These are phyloP conservation scores for Daucus carota DNA, from an alignment of 129 eudicot species.

Conservation along the genomic window DNA sequence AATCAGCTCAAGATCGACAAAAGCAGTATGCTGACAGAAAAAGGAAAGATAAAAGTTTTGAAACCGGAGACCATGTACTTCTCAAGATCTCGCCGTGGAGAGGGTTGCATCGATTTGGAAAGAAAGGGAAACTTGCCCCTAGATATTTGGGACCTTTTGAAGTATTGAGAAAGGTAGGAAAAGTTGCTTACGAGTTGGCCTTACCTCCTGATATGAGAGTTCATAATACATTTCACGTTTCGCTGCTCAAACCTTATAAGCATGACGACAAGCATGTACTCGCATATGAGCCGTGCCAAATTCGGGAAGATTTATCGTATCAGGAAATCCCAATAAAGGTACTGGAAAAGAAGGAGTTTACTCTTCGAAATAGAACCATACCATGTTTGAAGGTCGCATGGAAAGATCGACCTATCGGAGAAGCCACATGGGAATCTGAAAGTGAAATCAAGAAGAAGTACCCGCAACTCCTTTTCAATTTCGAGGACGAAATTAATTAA, in stretches of 20 bases:
- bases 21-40: not conserved
- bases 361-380: not conserved
- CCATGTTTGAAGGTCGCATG: not conserved
- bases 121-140: not conserved
- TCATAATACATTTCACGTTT: not conserved
- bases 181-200: too few relatives aligned
- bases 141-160: not conserved
- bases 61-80: not conserved
- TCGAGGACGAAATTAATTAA: not conserved
- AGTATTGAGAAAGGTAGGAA: not conserved
- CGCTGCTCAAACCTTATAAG: not conserved
- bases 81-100: too few relatives aligned
- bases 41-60: not conserved
- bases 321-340: not conserved
- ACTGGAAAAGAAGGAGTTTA: not conserved
- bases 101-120: not conserved
- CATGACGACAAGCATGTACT: not conserved
- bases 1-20: too few relatives aligned
- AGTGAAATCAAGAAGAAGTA: not conserved
- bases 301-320: not conserved
- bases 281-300: not conserved
- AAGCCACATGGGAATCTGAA: not conserved
- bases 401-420: not conserved
- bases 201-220: too few relatives aligned
- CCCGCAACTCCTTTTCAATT: not conserved